Evolutionary conservation across 1,284 basidiomycete species (phyloP).

Genomic region (Naganishia sp.): DNA sequence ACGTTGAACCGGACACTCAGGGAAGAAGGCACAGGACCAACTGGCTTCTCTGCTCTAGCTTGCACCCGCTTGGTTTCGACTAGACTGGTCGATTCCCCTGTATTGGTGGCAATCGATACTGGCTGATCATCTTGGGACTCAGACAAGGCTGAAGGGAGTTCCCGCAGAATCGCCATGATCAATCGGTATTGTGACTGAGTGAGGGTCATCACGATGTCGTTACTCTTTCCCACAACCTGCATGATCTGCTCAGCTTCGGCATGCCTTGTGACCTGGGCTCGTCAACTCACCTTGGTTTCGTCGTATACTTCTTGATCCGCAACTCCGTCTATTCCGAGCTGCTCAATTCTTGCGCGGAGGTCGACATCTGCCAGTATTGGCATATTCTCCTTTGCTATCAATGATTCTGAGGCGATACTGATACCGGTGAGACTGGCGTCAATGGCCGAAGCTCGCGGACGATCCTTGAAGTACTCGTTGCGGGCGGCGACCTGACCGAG

Average conservation of each 20-base stretch:
- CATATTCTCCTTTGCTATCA: conserved; percentile 61
- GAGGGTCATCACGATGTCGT: conserved; percentile 82
- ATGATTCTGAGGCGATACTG: conserved; percentile 68
- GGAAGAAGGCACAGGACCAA: conserved; percentile 52
- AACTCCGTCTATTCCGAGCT: conserved; percentile 48
- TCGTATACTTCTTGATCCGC: conserved; percentile 58
- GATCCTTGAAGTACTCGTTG: conserved; percentile 69
- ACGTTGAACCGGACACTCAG: conserved; percentile 78
- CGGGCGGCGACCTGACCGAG: conserved; percentile 86
- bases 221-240: conserved; percentile 43
- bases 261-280: not conserved
- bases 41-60: conserved; percentile 54
- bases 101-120: not conserved
- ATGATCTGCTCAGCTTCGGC: conserved; percentile 50
- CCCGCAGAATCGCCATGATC: conserved; percentile 69
- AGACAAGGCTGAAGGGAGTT: conserved; percentile 69
- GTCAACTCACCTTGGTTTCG: conserved; percentile 65
- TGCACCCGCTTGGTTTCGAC: conserved; percentile 1
- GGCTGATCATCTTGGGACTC: conserved; percentile 49
- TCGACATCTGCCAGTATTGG: conserved; percentile 94
- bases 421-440: conserved; percentile 82
- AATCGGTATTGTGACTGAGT: conserved; percentile 88
- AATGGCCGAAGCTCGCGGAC: conserved; percentile 62
- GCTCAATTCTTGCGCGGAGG: conserved; percentile 70
- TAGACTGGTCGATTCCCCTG: not conserved